phyloP scores from a whole-genome alignment of 2,329 filamentous ascomycete species.

The Aureobasidium pullulans region DNA sequence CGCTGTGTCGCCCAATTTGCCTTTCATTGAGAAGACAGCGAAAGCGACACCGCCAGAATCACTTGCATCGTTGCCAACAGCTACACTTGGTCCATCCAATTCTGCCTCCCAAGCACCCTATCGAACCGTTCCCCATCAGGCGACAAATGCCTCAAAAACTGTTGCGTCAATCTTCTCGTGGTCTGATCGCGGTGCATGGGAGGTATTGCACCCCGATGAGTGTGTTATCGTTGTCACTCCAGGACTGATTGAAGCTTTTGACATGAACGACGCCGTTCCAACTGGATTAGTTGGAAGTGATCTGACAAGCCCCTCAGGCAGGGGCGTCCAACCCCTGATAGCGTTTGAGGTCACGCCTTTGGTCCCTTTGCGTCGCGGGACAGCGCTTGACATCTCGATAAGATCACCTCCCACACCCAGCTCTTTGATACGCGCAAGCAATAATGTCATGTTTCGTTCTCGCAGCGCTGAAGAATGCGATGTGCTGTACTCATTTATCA shows the following conservation, averaged over 20 bases:
- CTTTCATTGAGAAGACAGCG: constrained; percentile 16
- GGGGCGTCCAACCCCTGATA: constrained; percentile 45
- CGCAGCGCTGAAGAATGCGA: constrained; percentile 70
- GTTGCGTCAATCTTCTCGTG: constrained; percentile 57
- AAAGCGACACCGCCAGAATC: constrained; percentile 30
- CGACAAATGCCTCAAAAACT: constrained; percentile 45
- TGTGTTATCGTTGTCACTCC: constrained; percentile 57
- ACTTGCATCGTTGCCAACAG: constrained; percentile 24
- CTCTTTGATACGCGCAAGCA: constrained; percentile 59
- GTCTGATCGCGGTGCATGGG: constrained; percentile 57
- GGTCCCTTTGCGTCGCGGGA: constrained; percentile 83
- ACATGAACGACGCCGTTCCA: constrained; percentile 42
- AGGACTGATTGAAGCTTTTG: constrained; percentile 58
- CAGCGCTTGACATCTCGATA: constrained; percentile 87
- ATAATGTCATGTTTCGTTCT: constrained; percentile 87
- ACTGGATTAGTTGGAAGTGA: constrained; percentile 33
- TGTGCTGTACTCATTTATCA: constrained; percentile 76
- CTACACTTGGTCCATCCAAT: constrained; percentile 67
- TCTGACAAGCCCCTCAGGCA: constrained; percentile 30
- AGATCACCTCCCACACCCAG: constrained; percentile 72
- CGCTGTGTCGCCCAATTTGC: constrained; percentile 22
- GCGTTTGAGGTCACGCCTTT: constrained; percentile 84
- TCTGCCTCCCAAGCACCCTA: constrained; percentile 73
- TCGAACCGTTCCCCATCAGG: constrained; percentile 40
- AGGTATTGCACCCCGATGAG: constrained; percentile 53